These are phyloP conservation scores for Dothistroma septosporum DNA, from an alignment of 2,329 filamentous ascomycete genomes.

Conservation along the genomic window DNA sequence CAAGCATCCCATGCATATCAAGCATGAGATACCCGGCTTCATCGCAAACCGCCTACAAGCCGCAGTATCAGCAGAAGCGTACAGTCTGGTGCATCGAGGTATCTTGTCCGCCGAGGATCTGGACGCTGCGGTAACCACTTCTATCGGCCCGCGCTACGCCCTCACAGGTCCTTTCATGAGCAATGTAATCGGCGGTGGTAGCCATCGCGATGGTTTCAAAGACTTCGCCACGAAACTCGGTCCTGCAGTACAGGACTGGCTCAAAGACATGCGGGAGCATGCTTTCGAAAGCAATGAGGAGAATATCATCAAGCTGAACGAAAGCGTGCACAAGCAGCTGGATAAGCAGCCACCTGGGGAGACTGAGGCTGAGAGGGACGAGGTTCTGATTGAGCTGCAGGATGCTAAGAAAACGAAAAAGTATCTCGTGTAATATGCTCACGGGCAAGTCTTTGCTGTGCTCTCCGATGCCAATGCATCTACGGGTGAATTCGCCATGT, in stretches of 20 bases:
- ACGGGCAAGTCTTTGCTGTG: too few species aligned
- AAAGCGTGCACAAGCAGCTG: background rate
- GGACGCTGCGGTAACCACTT: constrained; percentile 23
- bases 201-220: constrained; percentile 8
- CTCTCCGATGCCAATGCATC: too few species aligned
- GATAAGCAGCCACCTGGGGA: too few species aligned
- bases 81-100: constrained; percentile 35
- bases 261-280: constrained; percentile 18
- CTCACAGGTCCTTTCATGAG: constrained; percentile 31
- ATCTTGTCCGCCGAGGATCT: constrained; percentile 32
- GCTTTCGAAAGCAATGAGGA: constrained; percentile 9
- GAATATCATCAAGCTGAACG: constrained; percentile 5
- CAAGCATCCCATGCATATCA: constrained; percentile 40
- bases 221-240: constrained; percentile 18
- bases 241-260: constrained; percentile 15
- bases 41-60: constrained; percentile 47
- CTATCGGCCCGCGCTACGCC: constrained; percentile 21
- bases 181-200: constrained; percentile 16
- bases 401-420: too few species aligned
- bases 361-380: too few species aligned
- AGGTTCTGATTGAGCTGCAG: too few species aligned
- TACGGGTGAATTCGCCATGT: too few species aligned
- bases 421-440: too few species aligned
- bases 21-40: constrained; percentile 42
- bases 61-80: constrained; percentile 38